phyloP scores from a whole-genome alignment of 495 filamentous ascomycete genomes.

The Sphaerosporella brunnea region DNA sequence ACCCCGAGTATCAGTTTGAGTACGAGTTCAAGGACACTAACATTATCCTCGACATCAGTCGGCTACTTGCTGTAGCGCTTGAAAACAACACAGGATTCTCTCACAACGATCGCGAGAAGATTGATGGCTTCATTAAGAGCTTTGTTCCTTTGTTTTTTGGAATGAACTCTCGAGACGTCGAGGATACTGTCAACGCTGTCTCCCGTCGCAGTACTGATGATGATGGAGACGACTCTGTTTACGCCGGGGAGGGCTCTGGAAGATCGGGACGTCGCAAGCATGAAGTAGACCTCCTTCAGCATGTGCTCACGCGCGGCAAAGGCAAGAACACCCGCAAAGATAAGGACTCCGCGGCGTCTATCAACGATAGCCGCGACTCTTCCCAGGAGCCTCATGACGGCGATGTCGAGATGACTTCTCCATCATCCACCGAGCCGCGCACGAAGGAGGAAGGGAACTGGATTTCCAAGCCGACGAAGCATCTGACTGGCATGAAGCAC shows the following conservation, averaged over 20 bases:
- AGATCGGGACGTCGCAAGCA: slow-evolving; percentile 14
- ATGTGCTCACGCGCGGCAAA: slow-evolving; percentile 60
- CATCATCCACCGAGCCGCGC: slow-evolving; percentile 30
- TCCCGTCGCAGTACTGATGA: slow-evolving; percentile 45
- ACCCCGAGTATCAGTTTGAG: slow-evolving; percentile 52
- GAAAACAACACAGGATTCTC: slow-evolving; percentile 49
- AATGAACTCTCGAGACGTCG: slow-evolving; percentile 55
- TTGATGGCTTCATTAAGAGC: slow-evolving; percentile 67
- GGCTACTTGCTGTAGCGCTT: slow-evolving; percentile 58
- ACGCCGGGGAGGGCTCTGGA: slow-evolving; percentile 2
- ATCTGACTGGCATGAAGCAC: slow-evolving; percentile 24
- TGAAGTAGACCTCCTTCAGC: slow-evolving; percentile 48
- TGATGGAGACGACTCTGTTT: slow-evolving; percentile 44
- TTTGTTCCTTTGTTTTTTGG: slow-evolving; percentile 85
- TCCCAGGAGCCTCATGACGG: slow-evolving; percentile 69
- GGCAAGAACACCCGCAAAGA: slow-evolving; percentile 47
- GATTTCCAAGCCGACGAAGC: slow-evolving; percentile 36
- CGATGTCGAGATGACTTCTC: slow-evolving; percentile 43
- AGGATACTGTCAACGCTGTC: slow-evolving; percentile 56
- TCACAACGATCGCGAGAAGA: slow-evolving; percentile 51
- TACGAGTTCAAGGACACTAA: slow-evolving; percentile 57
- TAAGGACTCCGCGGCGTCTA: slow-evolving; percentile 45
- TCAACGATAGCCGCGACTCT: slow-evolving; percentile 60
- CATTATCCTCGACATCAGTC: slow-evolving; percentile 64
- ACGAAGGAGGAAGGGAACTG: slow-evolving; percentile 35